A percentile compares a stretch with the other conserved stretches of the same genome.
Conservation (phyloP, 768 basidiomycete genomes). For the Russula lepida region DNA sequence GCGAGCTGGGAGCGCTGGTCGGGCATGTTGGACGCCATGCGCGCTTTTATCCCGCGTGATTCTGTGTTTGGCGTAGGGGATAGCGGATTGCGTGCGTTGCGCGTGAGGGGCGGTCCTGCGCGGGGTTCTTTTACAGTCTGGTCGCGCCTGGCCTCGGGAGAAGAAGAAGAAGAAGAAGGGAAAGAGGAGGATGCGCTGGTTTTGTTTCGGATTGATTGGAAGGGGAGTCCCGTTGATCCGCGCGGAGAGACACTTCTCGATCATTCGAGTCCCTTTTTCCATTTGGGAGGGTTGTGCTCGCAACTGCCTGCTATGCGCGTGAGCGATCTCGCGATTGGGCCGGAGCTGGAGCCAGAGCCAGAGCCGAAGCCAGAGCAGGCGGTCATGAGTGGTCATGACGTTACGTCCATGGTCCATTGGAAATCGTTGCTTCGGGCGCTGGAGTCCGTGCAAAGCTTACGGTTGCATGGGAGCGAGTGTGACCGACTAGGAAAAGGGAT, state of each 20-base stretch:
- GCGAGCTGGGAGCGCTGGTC: conserved; percentile 11
- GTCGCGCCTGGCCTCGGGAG: background rate
- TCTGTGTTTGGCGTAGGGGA: background rate
- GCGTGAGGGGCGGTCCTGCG: background rate
- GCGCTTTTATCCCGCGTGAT: conserved; percentile 3
- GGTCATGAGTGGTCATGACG: background rate
- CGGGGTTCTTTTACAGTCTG: conserved; percentile 7
- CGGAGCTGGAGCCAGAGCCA: background rate
- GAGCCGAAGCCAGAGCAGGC: conserved; percentile 1
- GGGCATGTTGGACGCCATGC: background rate
- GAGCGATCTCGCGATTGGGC: background rate
- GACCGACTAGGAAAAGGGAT: background rate
- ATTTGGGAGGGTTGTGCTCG: conserved; percentile 3
- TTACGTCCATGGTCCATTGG: background rate
- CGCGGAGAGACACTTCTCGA: background rate
- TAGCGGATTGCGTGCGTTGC: background rate
- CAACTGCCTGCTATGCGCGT: background rate
- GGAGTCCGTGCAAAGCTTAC: background rate
- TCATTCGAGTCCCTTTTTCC: conserved; percentile 15
- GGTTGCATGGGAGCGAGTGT: background rate
- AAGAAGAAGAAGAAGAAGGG: background rate
- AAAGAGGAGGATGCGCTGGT: conserved; percentile 2
- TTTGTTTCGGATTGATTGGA: conserved; percentile 9
- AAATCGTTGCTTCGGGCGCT: background rate
- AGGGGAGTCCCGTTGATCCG: conserved; percentile 9